phyloP scores from a whole-genome alignment of 495 filamentous ascomycete genomes.

The Clohesyomyces aquaticus region DNA sequence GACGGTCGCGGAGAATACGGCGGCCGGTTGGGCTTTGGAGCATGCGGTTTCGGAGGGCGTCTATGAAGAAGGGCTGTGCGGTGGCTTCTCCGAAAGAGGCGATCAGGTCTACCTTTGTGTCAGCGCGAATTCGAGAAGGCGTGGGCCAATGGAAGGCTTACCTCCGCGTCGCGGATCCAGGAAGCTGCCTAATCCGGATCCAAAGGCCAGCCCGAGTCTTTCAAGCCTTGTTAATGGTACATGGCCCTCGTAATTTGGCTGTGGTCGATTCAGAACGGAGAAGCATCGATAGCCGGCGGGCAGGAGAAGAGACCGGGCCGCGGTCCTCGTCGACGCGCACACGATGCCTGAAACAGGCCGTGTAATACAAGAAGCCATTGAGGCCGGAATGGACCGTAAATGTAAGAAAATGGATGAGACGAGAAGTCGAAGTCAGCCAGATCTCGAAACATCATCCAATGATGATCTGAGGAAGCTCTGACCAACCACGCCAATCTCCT shows the following conservation, averaged over 20 bases:
- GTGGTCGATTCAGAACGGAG: slow-evolving; percentile 79
- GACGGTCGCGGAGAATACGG: slow-evolving; percentile 86
- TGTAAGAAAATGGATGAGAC: not conserved
- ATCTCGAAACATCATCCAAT: slow-evolving; percentile 17
- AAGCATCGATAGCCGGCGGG: slow-evolving; percentile 53
- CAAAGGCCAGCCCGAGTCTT: slow-evolving; percentile 74
- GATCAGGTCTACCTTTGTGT: slow-evolving; percentile 71
- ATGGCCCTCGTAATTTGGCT: slow-evolving; percentile 86
- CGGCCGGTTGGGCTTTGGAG: slow-evolving; percentile 81
- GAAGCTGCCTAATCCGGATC: slow-evolving; percentile 79
- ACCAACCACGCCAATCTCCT: too few relatives aligned
- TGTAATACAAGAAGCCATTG: slow-evolving; percentile 28
- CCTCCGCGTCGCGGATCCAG: slow-evolving; percentile 78
- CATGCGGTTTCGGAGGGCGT: slow-evolving; percentile 90
- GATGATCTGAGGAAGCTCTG: not conserved
- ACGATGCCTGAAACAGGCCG: not conserved
- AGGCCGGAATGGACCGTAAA: not conserved
- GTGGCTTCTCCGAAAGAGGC: slow-evolving; percentile 92
- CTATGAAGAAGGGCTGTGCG: slow-evolving; percentile 92
- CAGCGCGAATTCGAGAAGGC: not conserved
- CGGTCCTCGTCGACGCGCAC: not conserved
- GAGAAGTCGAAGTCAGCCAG: slow-evolving; percentile 2
- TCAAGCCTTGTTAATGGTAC: slow-evolving; percentile 82
- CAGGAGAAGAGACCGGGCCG: slow-evolving; percentile 15
- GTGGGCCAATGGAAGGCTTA: slow-evolving; percentile 40